Evolutionary conservation across 495 filamentous ascomycete species (phyloP), one percentile per base, ranked within the genome.

Genomic region (Gamarada debralockiae): DNA sequence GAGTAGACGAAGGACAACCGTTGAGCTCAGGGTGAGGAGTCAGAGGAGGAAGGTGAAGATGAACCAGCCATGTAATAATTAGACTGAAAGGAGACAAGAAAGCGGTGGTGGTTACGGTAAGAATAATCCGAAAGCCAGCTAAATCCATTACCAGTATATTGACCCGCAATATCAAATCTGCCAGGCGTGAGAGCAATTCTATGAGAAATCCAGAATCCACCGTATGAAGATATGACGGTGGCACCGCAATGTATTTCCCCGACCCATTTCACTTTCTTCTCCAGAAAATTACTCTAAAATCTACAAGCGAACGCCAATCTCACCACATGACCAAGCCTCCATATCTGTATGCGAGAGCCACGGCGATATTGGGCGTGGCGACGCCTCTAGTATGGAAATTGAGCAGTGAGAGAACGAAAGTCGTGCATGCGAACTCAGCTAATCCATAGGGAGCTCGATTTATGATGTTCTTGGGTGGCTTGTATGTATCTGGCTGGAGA

Each of bases 231-330:
- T 56, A 97, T 79, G 33, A 92, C 93, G 44, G 92, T 97, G 50
- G 92, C 92, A 83, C 90, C 92, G 56, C n/a, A 97, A 97, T 36
- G 92, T 96, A 80, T 93, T 96, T 55, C 91, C 92, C 13, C 93
- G 82, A 54, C 90, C 92, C 89, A 96, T 95, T 80, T 96, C 92
- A 92, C 90, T 96, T 57, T 1, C 12, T n/a, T 18, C 6, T n/a
- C n/a, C n/a, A n/a, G n/a, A n/a, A n/a, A n/a, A n/a, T n/a, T n/a
- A n/a, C n/a, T n/a, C n/a, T n/a, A n/a, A n/a, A n/a, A n/a, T n/a
- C n/a, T n/a, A n/a, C n/a, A n/a, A n/a, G n/a, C n/a, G n/a, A n/a
- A n/a, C n/a, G n/a, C n/a, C n/a, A n/a, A n/a, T n/a, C n/a, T n/a
- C n/a, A n/a, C n/a, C n/a, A n/a, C n/a, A n/a, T n/a, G n/a, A 96